phyloP scores from a whole-genome alignment of 2,329 filamentous ascomycete genomes.

The Parastagonospora nodorum region DNA sequence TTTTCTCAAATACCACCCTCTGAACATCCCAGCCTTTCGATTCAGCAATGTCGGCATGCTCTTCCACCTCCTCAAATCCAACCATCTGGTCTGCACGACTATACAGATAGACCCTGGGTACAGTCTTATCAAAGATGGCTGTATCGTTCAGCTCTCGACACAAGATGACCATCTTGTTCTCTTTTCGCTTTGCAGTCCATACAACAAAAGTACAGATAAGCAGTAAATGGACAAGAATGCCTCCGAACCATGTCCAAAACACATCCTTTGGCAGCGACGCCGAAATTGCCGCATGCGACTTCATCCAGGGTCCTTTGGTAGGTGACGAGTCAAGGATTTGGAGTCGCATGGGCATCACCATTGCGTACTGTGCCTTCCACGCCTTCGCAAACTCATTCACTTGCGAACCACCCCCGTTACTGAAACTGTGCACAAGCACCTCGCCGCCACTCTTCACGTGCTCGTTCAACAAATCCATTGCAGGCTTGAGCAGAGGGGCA shows the following conservation, averaged over 20 bases:
- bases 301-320: slow-evolving; percentile 38
- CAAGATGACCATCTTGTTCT: slow-evolving; percentile 34
- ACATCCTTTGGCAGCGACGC: slow-evolving; percentile 29
- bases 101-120: slow-evolving; percentile 62
- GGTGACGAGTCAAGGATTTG: slow-evolving; percentile 44
- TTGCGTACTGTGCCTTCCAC: slow-evolving; percentile 29
- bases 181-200: slow-evolving; percentile 17
- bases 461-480: slow-evolving; percentile 29
- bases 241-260: slow-evolving; percentile 35
- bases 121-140: slow-evolving; percentile 29
- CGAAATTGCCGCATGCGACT: slow-evolving; percentile 36
- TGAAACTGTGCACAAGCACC: slow-evolving; percentile 43
- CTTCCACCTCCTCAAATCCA: slow-evolving; percentile 60
- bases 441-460: slow-evolving; percentile 28
- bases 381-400: slow-evolving; percentile 38
- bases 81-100: slow-evolving; percentile 64
- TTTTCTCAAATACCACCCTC: slow-evolving; percentile 61
- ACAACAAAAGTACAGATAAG: slow-evolving; percentile 28
- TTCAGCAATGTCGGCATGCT: slow-evolving; percentile 56
- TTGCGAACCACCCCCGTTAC: slow-evolving; percentile 44
- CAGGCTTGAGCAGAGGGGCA: slow-evolving; percentile 24
- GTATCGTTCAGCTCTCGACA: slow-evolving; percentile 38
- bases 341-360: slow-evolving; percentile 31
- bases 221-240: slow-evolving; percentile 31
- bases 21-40: slow-evolving; percentile 57